Evolutionary conservation across 148 eudicot genomes (phyloP), one percentile per base, ranked within the genome.

Genomic region (Cornus kousa): DNA sequence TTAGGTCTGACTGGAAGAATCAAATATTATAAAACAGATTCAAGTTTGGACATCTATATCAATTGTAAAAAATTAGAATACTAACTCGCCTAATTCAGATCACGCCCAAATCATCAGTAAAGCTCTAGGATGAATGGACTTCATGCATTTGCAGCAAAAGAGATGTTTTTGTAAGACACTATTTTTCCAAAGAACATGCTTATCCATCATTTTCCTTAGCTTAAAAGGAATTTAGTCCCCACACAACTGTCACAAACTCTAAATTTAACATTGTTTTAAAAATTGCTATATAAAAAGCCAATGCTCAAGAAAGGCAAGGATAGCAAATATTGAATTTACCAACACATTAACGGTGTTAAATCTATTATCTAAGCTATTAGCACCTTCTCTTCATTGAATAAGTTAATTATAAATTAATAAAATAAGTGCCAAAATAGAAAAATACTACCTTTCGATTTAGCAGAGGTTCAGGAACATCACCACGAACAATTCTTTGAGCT

Each of bases 401-500:
- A 70, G 39, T 66, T 53, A 50, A 71, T 12, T 13, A 76, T 31
- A 80, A 75, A 46, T 37, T 14, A 82, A 9, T 10, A 76, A 62
- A 62, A 20, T 62, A 20, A 62, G 20, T 62, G 66, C 20, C 19
- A 20, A 62, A 62, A 33, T 28, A 28, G 28, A 2, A 3, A 32
- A 31, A 40, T 59, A 71, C 22, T 35, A 97, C 99, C 98, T 84
- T 97, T 4, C 98, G 89, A 80, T 97, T 91, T 83, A 92, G 78
- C 74, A 94, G 85, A 70, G 99, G 90, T 84, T 97, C 99, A 74
- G 99, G 99, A 70, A 97, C 99, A 94, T 97, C 99, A 43, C 99
- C 97, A 77, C 98, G 98, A 23, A 94, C 86, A 82, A 97, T 97
- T 72, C 99, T 88, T 75, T 97, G 99, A 69, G 99, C 99, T 89